These are phyloP conservation scores for Phytophthora quininea DNA, from an alignment of 352 stramenopile genomes.

Conservation along the genomic window DNA sequence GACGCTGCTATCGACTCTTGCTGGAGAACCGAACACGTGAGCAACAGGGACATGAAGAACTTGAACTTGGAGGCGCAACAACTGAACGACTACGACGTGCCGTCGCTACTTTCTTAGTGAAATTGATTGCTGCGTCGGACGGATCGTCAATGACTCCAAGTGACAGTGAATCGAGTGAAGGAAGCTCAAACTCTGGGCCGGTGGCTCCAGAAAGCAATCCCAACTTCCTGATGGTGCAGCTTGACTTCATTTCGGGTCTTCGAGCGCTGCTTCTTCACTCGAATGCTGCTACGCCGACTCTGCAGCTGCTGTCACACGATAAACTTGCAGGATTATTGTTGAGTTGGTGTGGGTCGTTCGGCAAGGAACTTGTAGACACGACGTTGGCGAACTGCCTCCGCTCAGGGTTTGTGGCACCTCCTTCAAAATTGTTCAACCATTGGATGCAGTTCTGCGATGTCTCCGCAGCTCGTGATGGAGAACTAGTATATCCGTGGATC, in stretches of 20 bases:
- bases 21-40: constrained; percentile 34
- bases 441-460: constrained; percentile 64
- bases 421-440: constrained; percentile 26
- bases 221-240: constrained; percentile 65
- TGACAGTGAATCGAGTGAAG: constrained; percentile 17
- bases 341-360: constrained; percentile 52
- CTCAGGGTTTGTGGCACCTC: constrained; percentile 34
- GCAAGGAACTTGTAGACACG: constrained; percentile 32
- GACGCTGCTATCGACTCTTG: constrained; percentile 57
- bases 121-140: constrained; percentile 34
- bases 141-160: not conserved
- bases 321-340: constrained; percentile 34
- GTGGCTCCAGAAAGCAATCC: constrained; percentile 21
- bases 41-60: constrained; percentile 9
- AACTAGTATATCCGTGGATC: constrained; percentile 42
- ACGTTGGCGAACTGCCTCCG: constrained; percentile 32
- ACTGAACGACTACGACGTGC: constrained; percentile 22
- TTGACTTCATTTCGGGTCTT: constrained; percentile 61
- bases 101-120: constrained; percentile 29
- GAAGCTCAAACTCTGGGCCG: constrained; percentile 9
- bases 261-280: constrained; percentile 30
- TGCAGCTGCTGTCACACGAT: constrained; percentile 30
- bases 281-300: constrained; percentile 5
- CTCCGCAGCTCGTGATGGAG: constrained; percentile 28
- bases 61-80: constrained; percentile 15